These are phyloP conservation scores for Chalciporus sphaerocephalus DNA, from an alignment of 768 basidiomycete genomes.

Conservation along the genomic window DNA sequence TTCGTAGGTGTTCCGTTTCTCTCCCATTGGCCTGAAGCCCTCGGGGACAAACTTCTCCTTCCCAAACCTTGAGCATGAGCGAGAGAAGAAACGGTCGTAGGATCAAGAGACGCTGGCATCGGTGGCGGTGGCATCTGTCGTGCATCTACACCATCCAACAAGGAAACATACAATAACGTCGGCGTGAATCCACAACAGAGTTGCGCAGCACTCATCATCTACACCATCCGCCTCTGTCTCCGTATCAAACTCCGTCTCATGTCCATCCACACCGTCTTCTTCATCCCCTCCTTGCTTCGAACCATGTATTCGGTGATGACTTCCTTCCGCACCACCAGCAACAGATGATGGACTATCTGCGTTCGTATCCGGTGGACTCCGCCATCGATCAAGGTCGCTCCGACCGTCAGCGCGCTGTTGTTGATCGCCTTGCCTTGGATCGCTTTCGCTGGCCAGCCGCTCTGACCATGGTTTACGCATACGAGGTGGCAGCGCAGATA, in stretches of 20 bases:
- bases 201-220: constrained; percentile 16
- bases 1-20: constrained; percentile 12
- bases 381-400: constrained; percentile 20
- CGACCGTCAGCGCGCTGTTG: constrained; percentile 3
- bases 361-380: constrained; percentile 16
- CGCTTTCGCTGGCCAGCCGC: not conserved
- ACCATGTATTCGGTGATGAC: not conserved
- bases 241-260: constrained; percentile 32
- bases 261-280: constrained; percentile 18
- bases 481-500: constrained; percentile 50
- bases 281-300: constrained; percentile 6
- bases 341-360: constrained; percentile 19
- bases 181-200: not conserved
- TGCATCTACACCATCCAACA: constrained; percentile 27
- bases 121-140: constrained; percentile 50
- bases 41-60: constrained; percentile 19
- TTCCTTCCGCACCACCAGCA: constrained; percentile 6
- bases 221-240: constrained; percentile 27
- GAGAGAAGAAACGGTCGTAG: constrained; percentile 35
- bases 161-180: not conserved
- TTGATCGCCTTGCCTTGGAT: constrained; percentile 6
- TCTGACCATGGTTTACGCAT: constrained; percentile 51
- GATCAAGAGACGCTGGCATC: constrained; percentile 42
- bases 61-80: constrained; percentile 14
- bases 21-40: constrained; percentile 11